Percentiles rank a stretch among this genome's conserved stretches.
Evolutionary conservation across 1,139 yeast species (phyloP).

Genomic region (Blastobotrys malaysiensis): DNA sequence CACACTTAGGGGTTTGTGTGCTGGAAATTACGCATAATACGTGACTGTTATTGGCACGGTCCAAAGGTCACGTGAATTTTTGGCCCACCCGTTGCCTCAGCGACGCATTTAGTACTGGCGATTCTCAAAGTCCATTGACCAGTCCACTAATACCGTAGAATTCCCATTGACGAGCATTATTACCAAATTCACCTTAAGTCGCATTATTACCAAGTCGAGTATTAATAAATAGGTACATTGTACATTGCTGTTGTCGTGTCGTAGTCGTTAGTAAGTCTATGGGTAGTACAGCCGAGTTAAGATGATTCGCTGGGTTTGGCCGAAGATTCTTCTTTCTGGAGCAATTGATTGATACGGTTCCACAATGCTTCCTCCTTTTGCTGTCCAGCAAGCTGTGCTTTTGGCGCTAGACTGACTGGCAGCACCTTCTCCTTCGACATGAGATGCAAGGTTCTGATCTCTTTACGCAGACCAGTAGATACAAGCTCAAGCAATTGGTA

Average conservation of each 20-base stretch:
- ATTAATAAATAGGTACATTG: background rate
- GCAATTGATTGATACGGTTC: conserved; percentile 21
- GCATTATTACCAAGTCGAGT: background rate
- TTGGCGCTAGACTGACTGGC: conserved; percentile 32
- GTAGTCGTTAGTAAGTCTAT: background rate
- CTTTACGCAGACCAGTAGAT: conserved; percentile 37
- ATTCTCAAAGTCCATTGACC: too few relatives aligned
- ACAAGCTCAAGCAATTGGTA: conserved; percentile 32
- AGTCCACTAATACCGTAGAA: too few relatives aligned
- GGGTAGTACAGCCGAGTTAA: background rate
- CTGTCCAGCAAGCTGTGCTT: conserved; percentile 35
- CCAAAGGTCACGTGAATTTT: background rate
- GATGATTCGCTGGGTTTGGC: background rate
- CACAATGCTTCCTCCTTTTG: conserved; percentile 32
- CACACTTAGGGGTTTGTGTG: background rate
- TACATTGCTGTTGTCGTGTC: background rate
- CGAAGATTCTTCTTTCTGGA: background rate
- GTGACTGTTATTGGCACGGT: background rate
- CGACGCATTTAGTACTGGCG: too few relatives aligned
- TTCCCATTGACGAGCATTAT: too few relatives aligned
- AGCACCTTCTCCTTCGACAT: conserved; percentile 37
- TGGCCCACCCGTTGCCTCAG: too few relatives aligned
- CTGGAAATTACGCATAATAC: background rate
- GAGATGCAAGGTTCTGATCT: conserved; percentile 36
- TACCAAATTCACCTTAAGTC: too few relatives aligned